These are phyloP conservation scores for Serpula lacrymans DNA, from an alignment of 768 basidiomycete genomes.

Conservation along the genomic window DNA sequence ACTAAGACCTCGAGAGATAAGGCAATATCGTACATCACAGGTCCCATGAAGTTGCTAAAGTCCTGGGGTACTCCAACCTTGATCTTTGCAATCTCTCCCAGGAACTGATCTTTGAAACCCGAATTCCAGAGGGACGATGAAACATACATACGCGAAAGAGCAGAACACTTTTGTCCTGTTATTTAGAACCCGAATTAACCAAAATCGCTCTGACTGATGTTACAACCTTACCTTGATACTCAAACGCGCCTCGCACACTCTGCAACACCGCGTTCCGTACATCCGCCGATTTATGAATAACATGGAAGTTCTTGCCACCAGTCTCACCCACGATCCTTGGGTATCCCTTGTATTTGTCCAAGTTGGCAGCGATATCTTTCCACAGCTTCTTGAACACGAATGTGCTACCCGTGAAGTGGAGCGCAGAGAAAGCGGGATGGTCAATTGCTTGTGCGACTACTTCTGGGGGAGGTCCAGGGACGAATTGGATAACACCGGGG, in stretches of 20 bases:
- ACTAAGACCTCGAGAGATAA: not conserved
- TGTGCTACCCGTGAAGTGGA: slow-evolving; percentile 97
- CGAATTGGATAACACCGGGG: slow-evolving; percentile 93
- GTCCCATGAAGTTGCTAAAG: slow-evolving; percentile 88
- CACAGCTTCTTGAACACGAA: slow-evolving; percentile 92
- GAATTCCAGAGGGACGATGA: slow-evolving; percentile 79
- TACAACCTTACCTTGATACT: slow-evolving; percentile 75
- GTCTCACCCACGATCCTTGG: slow-evolving; percentile 98
- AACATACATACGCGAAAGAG: slow-evolving; percentile 88
- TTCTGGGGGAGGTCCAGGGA: slow-evolving; percentile 83
- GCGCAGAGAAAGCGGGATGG: slow-evolving; percentile 75
- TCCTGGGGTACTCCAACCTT: slow-evolving; percentile 76
- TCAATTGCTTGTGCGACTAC: slow-evolving; percentile 82
- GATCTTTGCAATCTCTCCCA: slow-evolving; percentile 78
- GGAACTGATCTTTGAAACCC: slow-evolving; percentile 81
- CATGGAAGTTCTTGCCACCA: slow-evolving; percentile 98
- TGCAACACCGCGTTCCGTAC: slow-evolving; percentile 88
- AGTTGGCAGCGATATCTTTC: slow-evolving; percentile 89
- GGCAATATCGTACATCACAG: slow-evolving; percentile 74
- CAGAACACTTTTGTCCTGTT: slow-evolving; percentile 93
- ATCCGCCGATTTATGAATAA: slow-evolving; percentile 86
- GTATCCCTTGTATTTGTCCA: slow-evolving; percentile 85
- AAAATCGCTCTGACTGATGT: not conserved
- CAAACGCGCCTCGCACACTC: slow-evolving; percentile 84
- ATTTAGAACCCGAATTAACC: slow-evolving; percentile 1